phyloP scores from a whole-genome alignment of 225 moss, liverwort and hornwort genomes.

The Sphagnum tenellum region DNA sequence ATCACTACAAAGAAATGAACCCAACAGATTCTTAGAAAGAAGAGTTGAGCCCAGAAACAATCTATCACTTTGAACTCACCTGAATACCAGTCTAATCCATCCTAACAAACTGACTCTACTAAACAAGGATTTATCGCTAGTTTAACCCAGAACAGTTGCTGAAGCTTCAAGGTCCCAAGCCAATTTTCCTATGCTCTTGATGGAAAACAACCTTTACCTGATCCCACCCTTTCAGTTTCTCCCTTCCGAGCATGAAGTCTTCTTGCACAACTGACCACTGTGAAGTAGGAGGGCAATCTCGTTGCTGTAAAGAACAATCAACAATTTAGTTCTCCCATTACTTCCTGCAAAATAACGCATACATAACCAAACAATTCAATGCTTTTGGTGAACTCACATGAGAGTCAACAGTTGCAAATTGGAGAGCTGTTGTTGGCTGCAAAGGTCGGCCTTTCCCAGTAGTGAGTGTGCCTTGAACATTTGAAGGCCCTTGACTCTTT shows the following conservation, averaged over 20 bases:
- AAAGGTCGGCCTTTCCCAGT: conserved; percentile 4
- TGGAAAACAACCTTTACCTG: conserved; percentile 26
- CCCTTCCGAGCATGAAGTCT: conserved; percentile 69
- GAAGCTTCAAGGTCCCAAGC: neutral
- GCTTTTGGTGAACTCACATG: conserved; percentile 12
- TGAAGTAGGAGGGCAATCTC: conserved; percentile 11
- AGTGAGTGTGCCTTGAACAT: conserved; percentile 7
- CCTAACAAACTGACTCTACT: neutral
- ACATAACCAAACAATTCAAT: neutral
- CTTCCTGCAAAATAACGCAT: neutral
- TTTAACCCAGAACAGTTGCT: no score
- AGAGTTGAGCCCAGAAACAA: no score
- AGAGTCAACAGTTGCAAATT: conserved; percentile 35
- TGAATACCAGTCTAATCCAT: neutral
- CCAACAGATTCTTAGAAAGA: neutral
- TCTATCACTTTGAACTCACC: neutral
- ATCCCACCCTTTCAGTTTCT: conserved; percentile 80
- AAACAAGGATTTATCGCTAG: no score
- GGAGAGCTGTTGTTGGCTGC: conserved; percentile 30
- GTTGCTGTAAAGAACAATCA: conserved; percentile 14
- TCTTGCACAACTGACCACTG: conserved; percentile 70
- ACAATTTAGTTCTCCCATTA: neutral
- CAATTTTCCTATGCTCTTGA: neutral
- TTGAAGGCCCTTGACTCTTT: conserved; percentile 20
- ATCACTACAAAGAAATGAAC: neutral